These are phyloP conservation scores for Lactarius psammicola DNA, from an alignment of 768 basidiomycete species.

Conservation along the genomic window DNA sequence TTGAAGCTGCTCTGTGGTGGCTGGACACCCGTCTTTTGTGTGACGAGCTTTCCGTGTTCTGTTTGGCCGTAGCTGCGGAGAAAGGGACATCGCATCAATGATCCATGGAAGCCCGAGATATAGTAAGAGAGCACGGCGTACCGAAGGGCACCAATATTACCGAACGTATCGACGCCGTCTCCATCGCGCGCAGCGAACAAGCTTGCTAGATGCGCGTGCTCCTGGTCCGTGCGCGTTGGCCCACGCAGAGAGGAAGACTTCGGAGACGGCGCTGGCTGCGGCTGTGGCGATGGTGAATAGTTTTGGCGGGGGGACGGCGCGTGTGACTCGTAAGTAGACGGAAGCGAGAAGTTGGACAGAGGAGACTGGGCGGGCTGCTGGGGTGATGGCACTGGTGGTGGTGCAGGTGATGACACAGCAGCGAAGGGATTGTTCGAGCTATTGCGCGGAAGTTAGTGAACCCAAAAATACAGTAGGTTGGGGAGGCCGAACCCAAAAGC, in stretches of 20 bases:
- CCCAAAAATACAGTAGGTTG: not conserved
- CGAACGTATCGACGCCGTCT: conserved; percentile 94
- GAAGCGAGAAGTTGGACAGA: conserved; percentile 56
- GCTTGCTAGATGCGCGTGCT: conserved; percentile 69
- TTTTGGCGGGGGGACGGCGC: conserved; percentile 42
- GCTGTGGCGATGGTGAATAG: conserved; percentile 41
- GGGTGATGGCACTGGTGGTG: conserved; percentile 37
- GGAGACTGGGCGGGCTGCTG: conserved; percentile 40
- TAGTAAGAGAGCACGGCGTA: conserved; percentile 37
- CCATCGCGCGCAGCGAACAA: conserved; percentile 83
- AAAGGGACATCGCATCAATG: conserved; percentile 2
- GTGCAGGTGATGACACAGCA: conserved; percentile 33
- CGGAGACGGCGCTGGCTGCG: conserved; percentile 27
- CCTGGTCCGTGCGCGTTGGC: conserved; percentile 58
- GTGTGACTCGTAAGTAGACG: conserved; percentile 57
- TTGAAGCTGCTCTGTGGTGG: conserved; percentile 45
- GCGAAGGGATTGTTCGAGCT: conserved; percentile 98
- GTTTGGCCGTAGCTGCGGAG: conserved; percentile 44
- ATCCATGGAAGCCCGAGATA: not conserved
- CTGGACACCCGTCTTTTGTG: conserved; percentile 37
- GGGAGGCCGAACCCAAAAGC: conserved; percentile 61
- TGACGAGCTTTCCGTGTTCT: conserved; percentile 33
- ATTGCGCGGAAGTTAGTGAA: conserved; percentile 13
- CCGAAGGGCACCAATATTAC: conserved; percentile 79
- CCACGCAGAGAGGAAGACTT: conserved; percentile 27